Base-by-base conservation (phyloP, 2,329 filamentous ascomycete genomes). In the Sarocladium kiliense region DNA sequence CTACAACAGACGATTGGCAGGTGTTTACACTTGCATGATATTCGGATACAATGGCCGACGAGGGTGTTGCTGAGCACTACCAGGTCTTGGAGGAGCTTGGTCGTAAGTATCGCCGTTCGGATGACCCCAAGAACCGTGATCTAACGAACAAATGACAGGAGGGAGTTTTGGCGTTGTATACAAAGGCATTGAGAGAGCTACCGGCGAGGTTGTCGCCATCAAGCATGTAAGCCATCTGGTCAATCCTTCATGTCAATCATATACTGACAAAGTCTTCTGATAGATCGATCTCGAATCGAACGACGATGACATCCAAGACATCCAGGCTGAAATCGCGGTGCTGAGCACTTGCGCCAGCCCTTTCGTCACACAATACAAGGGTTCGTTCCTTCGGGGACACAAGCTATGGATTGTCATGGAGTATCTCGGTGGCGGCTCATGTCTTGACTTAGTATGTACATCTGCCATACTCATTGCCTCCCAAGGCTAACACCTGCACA, bases 341-440 rank as follows among this genome's bases (percentile, higher is more conserved):
- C 79, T 99, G 58, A 94, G 92, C 72, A 97, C 94, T 54, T 99
- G 94, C 76, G 88, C 89, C 62, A 97, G 92, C 68, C 88, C 89
- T 49, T 95, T 88, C 71, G 91, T 99, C 62, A 97, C 94, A 16
- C 89, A 96, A 68, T 99, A 99, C 79, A 95, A 92, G 70, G 89
- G 90, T 21, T 97, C 92, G 67, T 99, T 97, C 70, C 81, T 97
- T n/a, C 85, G 90, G 63, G 94, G 94, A 25, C 89, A 92, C 69
- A 99, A 97, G 74, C 77, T 99, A 77, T 99, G 94, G 94, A 99
- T 99, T 67, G 91, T 97, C 57, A 99, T 99, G 94, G 94, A 99
- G 72, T 99, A 88, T 67, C 77, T 99, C 11, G 94, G 94, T 5
- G 94, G 94, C 60, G 94, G 94, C 39, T 97, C 94, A 18, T 97